Conservation (phyloP, 1,284 basidiomycete genomes). For the Ustilago crameri region DNA sequence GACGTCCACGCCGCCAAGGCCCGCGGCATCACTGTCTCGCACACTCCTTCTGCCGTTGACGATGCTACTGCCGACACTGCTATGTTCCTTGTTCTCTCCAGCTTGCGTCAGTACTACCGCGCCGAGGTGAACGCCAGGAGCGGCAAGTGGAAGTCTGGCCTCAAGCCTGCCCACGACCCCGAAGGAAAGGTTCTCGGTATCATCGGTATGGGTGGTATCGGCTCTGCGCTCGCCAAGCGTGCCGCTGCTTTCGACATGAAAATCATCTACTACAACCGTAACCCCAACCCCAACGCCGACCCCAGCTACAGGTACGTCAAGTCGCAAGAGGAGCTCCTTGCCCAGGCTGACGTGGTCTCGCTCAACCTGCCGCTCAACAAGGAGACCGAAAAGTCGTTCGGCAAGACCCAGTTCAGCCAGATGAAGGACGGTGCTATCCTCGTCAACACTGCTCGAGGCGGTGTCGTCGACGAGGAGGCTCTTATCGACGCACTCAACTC, state of each 20-base stretch:
- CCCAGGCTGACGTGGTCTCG: slow-evolving; percentile 70
- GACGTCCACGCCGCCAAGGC: slow-evolving; percentile 56
- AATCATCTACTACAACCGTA: slow-evolving; percentile 63
- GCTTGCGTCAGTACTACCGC: slow-evolving; percentile 57
- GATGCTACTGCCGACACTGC: slow-evolving; percentile 63
- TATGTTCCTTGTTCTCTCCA: slow-evolving; percentile 61
- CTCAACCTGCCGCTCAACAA: slow-evolving; percentile 71
- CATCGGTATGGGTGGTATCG: slow-evolving; percentile 64
- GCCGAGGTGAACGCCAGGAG: slow-evolving; percentile 50
- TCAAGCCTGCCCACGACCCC: slow-evolving; percentile 55
- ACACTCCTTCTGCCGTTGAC: slow-evolving; percentile 61
- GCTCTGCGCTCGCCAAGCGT: slow-evolving; percentile 57
- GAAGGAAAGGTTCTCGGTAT: slow-evolving; percentile 59
- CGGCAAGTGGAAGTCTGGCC: slow-evolving; percentile 57
- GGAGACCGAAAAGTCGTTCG: slow-evolving; percentile 69
- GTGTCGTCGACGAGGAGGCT: slow-evolving; percentile 69
- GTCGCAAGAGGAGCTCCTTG: slow-evolving; percentile 69
- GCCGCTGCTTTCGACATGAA: slow-evolving; percentile 62
- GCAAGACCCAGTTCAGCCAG: slow-evolving; percentile 65
- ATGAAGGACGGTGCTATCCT: slow-evolving; percentile 69
- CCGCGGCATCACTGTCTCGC: slow-evolving; percentile 57
- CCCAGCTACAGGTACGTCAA: slow-evolving; percentile 40
- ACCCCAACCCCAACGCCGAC: slow-evolving; percentile 46
- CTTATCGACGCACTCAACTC: slow-evolving; percentile 54
- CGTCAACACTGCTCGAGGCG: slow-evolving; percentile 71